These are phyloP conservation scores for Rossbeevera mucosa DNA, from an alignment of 768 basidiomycete genomes.

Conservation along the genomic window DNA sequence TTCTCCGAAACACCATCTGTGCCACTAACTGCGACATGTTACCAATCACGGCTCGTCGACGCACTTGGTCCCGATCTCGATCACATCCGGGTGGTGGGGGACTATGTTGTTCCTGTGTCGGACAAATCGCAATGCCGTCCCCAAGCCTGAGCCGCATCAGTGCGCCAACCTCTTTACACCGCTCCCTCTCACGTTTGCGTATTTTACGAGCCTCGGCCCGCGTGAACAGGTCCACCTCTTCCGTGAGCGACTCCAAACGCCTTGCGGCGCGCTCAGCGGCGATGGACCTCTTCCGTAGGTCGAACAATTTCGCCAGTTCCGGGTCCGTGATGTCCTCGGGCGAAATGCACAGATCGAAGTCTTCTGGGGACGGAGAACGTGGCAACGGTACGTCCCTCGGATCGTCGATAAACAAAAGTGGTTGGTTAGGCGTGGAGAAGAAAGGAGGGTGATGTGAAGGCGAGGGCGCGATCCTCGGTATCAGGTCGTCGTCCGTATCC, in stretches of 20 bases:
- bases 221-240: conserved; percentile 35
- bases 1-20: conserved; percentile 44
- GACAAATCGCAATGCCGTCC: conserved; percentile 20
- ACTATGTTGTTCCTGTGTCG: conserved; percentile 18
- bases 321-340: conserved; percentile 33
- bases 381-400: conserved; percentile 35
- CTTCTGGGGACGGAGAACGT: conserved; percentile 43
- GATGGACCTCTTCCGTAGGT: conserved; percentile 36
- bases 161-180: conserved; percentile 50
- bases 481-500: conserved; percentile 39
- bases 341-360: conserved; percentile 34
- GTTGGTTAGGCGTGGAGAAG: conserved; percentile 14
- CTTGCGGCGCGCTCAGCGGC: conserved; percentile 32
- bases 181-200: conserved; percentile 51
- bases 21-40: conserved; percentile 41
- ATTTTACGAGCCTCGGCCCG: conserved; percentile 41
- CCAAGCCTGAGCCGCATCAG: conserved; percentile 54
- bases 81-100: conserved; percentile 16
- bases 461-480: conserved; percentile 25
- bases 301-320: conserved; percentile 37
- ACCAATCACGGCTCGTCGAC: conserved; percentile 24
- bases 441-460: conserved; percentile 13
- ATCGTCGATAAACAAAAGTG: conserved; percentile 42
- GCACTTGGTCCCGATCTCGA: conserved; percentile 13
- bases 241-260: conserved; percentile 29